Conservation (phyloP, 2,329 filamentous ascomycete species). For the Trichophyton mentagrophytes region DNA sequence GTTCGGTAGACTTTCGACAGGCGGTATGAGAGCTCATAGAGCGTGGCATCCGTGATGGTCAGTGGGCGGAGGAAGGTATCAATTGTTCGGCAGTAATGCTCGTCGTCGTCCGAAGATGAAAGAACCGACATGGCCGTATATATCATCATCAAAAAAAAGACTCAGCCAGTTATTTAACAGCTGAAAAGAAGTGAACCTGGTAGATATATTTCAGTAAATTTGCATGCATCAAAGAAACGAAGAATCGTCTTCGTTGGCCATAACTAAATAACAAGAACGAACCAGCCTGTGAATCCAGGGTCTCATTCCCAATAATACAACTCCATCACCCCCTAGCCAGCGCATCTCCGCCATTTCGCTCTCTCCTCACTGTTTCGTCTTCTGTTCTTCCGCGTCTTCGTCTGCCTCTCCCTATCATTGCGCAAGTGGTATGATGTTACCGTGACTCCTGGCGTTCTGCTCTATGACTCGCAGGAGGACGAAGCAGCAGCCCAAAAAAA, state of each 20-base stretch:
- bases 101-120: background rate
- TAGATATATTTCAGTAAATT: background rate
- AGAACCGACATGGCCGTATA: background rate
- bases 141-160: no score
- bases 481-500: background rate
- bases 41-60: conserved; percentile 11
- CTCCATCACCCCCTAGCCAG: background rate
- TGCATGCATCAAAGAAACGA: background rate
- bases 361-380: background rate
- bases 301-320: background rate
- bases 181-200: background rate
- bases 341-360: background rate
- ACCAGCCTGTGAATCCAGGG: background rate
- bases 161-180: background rate
- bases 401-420: background rate
- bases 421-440: background rate
- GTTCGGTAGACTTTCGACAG: conserved; percentile 26
- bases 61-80: conserved; percentile 9
- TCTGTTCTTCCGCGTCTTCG: background rate
- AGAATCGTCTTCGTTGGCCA: background rate
- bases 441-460: background rate
- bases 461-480: background rate
- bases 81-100: background rate
- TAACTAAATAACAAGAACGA: background rate
- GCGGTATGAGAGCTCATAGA: conserved; percentile 26